Conservation (phyloP, 495 filamentous ascomycete genomes). For the Astrothelium subdiscretum region DNA sequence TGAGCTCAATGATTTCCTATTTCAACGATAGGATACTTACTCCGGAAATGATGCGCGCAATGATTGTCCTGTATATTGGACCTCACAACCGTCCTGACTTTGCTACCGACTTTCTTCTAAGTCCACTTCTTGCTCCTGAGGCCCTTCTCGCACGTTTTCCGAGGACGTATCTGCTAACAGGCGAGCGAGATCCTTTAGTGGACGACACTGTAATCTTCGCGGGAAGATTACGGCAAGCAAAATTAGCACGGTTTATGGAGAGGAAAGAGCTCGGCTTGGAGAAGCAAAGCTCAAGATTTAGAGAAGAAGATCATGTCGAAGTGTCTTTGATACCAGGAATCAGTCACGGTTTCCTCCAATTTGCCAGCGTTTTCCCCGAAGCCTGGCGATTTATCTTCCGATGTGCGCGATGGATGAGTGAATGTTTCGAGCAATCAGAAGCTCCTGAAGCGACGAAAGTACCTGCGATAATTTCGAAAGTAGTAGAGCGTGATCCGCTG, state of each 20-base stretch:
- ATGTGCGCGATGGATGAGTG: conserved; percentile 65
- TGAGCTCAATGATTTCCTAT: conserved; percentile 94
- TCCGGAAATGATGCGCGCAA: conserved; percentile 97
- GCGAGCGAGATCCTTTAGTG: conserved; percentile 88
- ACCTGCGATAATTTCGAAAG: background rate
- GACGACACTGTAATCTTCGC: conserved; percentile 96
- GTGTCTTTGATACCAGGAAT: conserved; percentile 76
- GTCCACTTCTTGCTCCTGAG: conserved; percentile 81
- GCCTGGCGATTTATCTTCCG: conserved; percentile 71
- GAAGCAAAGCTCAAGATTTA: conserved; percentile 35
- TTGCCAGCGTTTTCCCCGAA: conserved; percentile 73
- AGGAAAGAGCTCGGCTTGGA: conserved; percentile 51
- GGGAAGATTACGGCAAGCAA: conserved; percentile 71
- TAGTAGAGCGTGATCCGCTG: background rate
- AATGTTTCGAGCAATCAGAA: conserved; percentile 42
- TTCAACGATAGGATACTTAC: conserved; percentile 91
- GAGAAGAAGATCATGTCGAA: conserved; percentile 68
- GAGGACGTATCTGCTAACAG: conserved; percentile 85
- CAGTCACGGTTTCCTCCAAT: conserved; percentile 86
- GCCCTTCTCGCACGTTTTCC: conserved; percentile 70
- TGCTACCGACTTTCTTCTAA: conserved; percentile 77
- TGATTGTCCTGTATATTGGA: conserved; percentile 97
- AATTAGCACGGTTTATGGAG: conserved; percentile 53
- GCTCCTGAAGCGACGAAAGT: background rate
- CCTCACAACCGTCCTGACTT: conserved; percentile 90